A percentile compares a stretch with the other conserved stretches of the same genome.
phyloP scores from a whole-genome alignment of 2,329 filamentous ascomycete genomes.

The Hymenoscyphus fructigenus region DNA sequence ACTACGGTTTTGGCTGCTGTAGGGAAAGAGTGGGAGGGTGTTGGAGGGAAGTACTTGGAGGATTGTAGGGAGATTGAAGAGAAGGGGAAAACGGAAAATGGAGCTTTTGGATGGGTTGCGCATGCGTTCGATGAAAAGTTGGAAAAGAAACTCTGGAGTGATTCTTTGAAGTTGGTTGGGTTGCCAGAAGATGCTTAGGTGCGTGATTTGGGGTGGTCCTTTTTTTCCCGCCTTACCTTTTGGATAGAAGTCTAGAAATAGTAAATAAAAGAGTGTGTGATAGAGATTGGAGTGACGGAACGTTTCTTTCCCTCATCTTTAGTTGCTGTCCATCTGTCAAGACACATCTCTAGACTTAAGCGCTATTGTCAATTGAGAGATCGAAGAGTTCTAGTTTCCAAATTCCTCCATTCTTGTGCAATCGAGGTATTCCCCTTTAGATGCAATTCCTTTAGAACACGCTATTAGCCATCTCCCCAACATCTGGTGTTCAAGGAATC shows the following conservation, averaged over 20 bases:
- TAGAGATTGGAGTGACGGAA: no score
- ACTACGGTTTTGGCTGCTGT: constrained; percentile 43
- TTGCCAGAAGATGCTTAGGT: constrained; percentile 3
- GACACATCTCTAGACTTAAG: no score
- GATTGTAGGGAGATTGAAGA: constrained; percentile 27
- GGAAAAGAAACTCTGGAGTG: constrained; percentile 7
- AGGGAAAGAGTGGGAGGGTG: constrained; percentile 36
- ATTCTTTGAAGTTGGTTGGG: constrained; percentile 12
- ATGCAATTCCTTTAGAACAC: no score
- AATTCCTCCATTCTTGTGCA: no score
- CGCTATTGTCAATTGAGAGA: no score
- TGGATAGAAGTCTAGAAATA: neutral
- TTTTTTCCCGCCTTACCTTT: neutral
- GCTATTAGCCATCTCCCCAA: no score
- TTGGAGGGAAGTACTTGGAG: constrained; percentile 47
- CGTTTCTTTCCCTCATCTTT: no score
- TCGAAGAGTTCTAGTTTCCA: no score
- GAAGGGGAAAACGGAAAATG: neutral
- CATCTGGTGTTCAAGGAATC: no score
- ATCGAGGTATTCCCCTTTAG: no score
- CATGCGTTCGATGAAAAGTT: constrained; percentile 11
- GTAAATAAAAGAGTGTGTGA: no score
- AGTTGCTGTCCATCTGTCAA: no score
- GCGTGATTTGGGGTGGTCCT: neutral
- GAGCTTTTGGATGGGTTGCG: neutral